A percentile compares a stretch with the other conserved stretches of the same genome.
Conservation (phyloP, 306 rosid genomes). For the Malus asiatica region DNA sequence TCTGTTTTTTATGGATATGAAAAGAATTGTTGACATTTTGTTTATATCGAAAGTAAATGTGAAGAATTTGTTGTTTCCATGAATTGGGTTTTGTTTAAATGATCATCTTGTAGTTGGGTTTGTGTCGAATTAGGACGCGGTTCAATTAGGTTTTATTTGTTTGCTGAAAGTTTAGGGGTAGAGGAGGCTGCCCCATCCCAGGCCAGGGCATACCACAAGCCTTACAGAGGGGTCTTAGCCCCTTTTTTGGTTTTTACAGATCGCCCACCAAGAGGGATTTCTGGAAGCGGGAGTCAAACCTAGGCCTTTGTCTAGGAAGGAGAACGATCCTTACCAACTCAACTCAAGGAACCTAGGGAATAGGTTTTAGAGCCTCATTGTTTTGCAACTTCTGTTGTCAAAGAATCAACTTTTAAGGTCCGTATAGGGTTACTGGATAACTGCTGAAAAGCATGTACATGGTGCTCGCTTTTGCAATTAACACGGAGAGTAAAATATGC, state of each 20-base stretch:
- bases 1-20: background rate
- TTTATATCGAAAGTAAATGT: background rate
- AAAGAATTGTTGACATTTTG: background rate
- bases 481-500: background rate
- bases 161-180: too few species aligned
- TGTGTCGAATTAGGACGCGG: background rate
- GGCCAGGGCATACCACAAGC: too few species aligned
- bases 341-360: too few species aligned
- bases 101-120: background rate
- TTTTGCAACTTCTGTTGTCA: background rate
- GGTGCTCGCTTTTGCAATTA: background rate
- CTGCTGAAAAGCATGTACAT: background rate
- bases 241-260: too few species aligned
- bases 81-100: background rate
- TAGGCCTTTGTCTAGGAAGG: too few species aligned
- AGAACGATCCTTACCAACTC: too few species aligned
- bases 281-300: too few species aligned
- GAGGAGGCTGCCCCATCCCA: too few species aligned
- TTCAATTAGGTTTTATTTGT: background rate
- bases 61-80: background rate
- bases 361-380: background rate
- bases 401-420: background rate
- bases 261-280: too few species aligned
- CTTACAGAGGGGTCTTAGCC: too few species aligned
- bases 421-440: background rate